Percentiles rank a stretch among this genome's conserved stretches.
phyloP scores from a whole-genome alignment of 1,284 basidiomycete species.

The Agaricales sp. region DNA sequence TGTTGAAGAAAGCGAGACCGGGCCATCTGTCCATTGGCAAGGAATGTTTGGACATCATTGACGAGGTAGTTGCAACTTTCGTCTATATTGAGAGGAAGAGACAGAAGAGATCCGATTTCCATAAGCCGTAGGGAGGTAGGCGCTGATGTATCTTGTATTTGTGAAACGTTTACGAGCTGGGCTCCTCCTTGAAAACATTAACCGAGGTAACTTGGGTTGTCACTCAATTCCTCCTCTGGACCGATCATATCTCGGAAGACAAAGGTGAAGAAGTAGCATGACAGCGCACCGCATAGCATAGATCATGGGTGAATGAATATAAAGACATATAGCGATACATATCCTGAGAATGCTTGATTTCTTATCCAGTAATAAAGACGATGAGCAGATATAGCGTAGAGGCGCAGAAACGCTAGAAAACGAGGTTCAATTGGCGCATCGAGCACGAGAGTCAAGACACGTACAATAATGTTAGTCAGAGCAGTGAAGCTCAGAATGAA shows the following conservation, averaged over 20 bases:
- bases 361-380: constrained; percentile 32
- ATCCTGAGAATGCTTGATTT: no score
- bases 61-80: neutral
- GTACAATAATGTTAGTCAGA: constrained; percentile 55
- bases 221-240: no score
- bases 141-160: no score
- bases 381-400: constrained; percentile 37
- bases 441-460: constrained; percentile 16
- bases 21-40: neutral
- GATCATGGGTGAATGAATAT: neutral
- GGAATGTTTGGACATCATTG: neutral
- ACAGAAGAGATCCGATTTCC: neutral
- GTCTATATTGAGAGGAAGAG: neutral
- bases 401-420: constrained; percentile 30
- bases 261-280: no score
- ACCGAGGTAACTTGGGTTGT: no score
- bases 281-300: no score
- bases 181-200: no score
- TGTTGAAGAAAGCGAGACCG: neutral
- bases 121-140: no score
- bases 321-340: neutral
- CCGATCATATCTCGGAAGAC: no score
- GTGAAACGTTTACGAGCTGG: no score
- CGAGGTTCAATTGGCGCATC: constrained; percentile 3
- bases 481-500: constrained; percentile 77